Evolutionary conservation across 225 moss, liverwort and hornwort species (phyloP), one percentile per base, ranked within the genome.

Genomic region (Thuidium tamariscinum): DNA sequence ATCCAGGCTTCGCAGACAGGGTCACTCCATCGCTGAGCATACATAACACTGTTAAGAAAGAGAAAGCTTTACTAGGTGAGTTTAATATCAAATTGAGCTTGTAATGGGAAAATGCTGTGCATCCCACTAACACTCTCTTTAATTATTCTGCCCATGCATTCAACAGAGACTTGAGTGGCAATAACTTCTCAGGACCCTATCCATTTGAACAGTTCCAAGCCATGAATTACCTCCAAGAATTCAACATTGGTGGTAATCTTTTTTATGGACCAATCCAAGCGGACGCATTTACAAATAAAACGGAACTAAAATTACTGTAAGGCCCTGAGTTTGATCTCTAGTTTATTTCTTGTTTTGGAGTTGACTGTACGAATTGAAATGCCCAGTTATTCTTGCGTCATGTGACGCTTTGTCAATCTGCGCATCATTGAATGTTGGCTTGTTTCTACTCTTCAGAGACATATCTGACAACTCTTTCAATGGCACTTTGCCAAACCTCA

Each of bases 121-220:
- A 68, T 55, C 39, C 32, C 66, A 72, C 73, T 82, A 36, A 84
- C 19, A 7, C 5, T 9, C 13, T 49, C 49, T 11, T 49, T 8
- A 5, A 25, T n/a, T n/a, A n/a, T n/a, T n/a, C n/a, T n/a, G n/a
- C n/a, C n/a, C n/a, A 20, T 69, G 17, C 11, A 8, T 73, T 60
- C 36, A 80, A 4, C 48, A 91, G 91, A 59, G 80, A 91, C 23
- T 22, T 91, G 63, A 59, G 90, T 56, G 88, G 88, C 80, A 88
- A 88, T 37, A n/a, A 55, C 46, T 83, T 90, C 44, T 74, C 67
- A 21, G 88, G 88, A 73, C 4, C 2, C 3, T 88, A 86, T 39
- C 90, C 90, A 79, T 37, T 7, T 9, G 0, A 22, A 15, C 88
- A 90, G 61, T 60, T 85, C 26, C 0, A 8, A 0, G 8, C 18